Conservation (phyloP, 345 rosid species). For the Clarkia xantiana region DNA sequence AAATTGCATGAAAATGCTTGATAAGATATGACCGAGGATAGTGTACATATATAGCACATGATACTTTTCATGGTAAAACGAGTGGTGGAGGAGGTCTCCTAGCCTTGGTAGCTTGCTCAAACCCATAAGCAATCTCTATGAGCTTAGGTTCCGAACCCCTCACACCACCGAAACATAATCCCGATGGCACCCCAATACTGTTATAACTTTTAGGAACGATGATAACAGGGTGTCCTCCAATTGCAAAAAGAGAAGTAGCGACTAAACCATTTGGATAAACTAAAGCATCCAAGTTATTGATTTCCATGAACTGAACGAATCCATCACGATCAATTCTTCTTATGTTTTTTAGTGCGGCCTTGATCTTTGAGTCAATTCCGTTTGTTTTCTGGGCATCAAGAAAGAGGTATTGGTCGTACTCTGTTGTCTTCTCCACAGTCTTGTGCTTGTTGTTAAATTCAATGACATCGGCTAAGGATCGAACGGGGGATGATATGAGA, state of each 20-base stretch:
- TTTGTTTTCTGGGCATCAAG: conserved; percentile 18
- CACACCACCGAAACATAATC: conserved; percentile 25
- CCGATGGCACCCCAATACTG: conserved; percentile 16
- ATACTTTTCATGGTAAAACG: no score
- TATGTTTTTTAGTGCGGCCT: conserved; percentile 1
- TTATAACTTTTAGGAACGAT: conserved; percentile 17
- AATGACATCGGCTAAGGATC: conserved; percentile 22
- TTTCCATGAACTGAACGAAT: conserved; percentile 15
- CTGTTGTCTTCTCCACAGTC: conserved; percentile 11
- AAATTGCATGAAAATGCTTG: no score
- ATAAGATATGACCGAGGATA: no score
- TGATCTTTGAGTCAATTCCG: conserved; percentile 8
- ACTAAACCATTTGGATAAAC: conserved; percentile 9
- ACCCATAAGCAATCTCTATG: conserved; percentile 30
- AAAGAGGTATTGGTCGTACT: conserved; percentile 11
- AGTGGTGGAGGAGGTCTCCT: neutral
- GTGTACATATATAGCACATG: no score
- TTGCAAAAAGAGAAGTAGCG: conserved; percentile 10
- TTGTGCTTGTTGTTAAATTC: conserved; percentile 20
- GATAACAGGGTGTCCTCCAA: conserved; percentile 18
- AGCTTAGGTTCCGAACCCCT: conserved; percentile 24
- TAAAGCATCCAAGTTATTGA: conserved; percentile 13
- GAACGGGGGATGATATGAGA: conserved; percentile 20
- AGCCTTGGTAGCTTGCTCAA: conserved; percentile 10
- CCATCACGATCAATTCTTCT: conserved; percentile 11